Base-by-base conservation (phyloP, 169 alveolate species). In the Eimeria zaria region DNA sequence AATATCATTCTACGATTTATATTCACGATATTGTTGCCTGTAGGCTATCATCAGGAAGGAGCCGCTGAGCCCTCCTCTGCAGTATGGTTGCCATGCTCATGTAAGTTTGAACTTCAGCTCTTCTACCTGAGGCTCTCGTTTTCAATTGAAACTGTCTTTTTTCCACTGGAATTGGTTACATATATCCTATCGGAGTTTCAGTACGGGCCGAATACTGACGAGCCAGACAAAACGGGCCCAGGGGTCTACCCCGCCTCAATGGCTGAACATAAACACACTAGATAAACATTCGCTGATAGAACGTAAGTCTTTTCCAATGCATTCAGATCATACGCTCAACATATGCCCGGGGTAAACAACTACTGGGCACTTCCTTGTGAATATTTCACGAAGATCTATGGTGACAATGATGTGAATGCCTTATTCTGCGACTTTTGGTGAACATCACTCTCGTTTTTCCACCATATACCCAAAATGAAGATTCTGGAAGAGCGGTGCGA, bases 401-500 rank as follows among this genome's bases (percentile, higher is more conserved):
- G 41, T 41, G 46, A 2, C 64, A 64, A 78, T 78, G 55, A 44
- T 44, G 64, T 78, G 41, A 44, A 44, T 41, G 46, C 88, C 16
- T 4, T 51, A 69, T 69, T 20, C 80, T 14, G 80, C 24, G 8
- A 69, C 16, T 69, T 69, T 8, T n/a, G 24, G 44, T n/a, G 2
- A 6, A 24, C 80, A 33, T 11, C 51, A 16, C 2, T 69, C 11
- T 30, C 46, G 51, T 69, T 36, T 33, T 9, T 51, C 80, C 87
- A 9, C 27, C 20, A 24, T 6, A 8, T 24, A 7, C 39, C 30
- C 92, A 60, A 58, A 85, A 85, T 85, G 92, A 85, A 85, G 55
- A 46, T 85, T 5, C 55, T 60, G 60, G 92, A 85, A 60, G 92
- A 85, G 46, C 92, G 92, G 18, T 85, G 92, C 92, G 92, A 85